Evolutionary conservation across 2,329 filamentous ascomycete genomes (phyloP), one percentile per base, ranked within the genome.

Genomic region (Westerdykella aurantiaca): DNA sequence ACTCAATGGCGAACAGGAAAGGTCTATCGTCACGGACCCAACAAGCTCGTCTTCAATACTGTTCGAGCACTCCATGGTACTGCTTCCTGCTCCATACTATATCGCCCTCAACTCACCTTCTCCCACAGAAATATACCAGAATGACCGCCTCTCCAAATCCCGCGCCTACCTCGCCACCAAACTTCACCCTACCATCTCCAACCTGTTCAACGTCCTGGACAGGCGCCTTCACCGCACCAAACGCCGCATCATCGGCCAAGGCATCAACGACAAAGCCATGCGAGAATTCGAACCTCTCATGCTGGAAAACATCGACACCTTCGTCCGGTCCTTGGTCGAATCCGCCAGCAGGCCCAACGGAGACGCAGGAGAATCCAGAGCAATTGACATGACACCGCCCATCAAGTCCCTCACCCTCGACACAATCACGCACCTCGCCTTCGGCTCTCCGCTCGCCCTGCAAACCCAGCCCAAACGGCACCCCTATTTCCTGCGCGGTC

Each of bases 31-130:
- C 85, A 82, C 54, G 84, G 83, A 0, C 86, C 86, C 39, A 86
- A 87, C 66, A 81, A 78, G 50, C 67, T 93, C 37, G 85, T 82
- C 0, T 80, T 91, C 69, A 88, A 90, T 72, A 80, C 80, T 45
- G 77, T 76, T 48, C 73, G 33, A 47, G 63, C 64, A 0, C 50
- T 71, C 18, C 64, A 67, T 37, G 66, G 67, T 31, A 70, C 72
- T 48, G 70, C 73, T 7, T 29, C 25, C 25, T 29, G 4, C 25
- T 29, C 25, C 25, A 29, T 12, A 12, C 7, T 7, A 29, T 10
- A 3, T 7, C 7, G 9, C 10, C 11, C 10, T 7, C 4, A 9
- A 29, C 25, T 29, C 25, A 29, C 11, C 11, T 2, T 4, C 25
- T 10, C 11, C 10, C 25, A 9, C 25, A 48, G 60, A 67, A 35